phyloP scores from a whole-genome alignment of 2,329 filamentous ascomycete genomes.

The Periglandula ipomoeae region DNA sequence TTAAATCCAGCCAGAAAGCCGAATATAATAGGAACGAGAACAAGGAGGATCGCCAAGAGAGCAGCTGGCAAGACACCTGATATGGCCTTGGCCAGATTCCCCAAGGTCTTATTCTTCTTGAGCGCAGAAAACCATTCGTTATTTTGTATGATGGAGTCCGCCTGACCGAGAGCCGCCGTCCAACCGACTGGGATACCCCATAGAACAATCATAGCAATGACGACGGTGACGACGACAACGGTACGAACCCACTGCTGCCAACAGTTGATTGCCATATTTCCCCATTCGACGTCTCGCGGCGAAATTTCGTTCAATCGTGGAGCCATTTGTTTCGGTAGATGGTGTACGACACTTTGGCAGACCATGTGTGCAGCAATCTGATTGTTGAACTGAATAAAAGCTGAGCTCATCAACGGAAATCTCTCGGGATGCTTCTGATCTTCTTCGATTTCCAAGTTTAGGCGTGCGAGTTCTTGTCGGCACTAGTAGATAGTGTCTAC shows the following conservation, averaged over 20 bases:
- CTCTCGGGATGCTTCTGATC: constrained; percentile 80
- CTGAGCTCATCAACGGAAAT: constrained; percentile 89
- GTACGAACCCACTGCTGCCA: constrained; percentile 79
- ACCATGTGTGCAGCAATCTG: constrained; percentile 98
- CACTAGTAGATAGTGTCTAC: constrained; percentile 94
- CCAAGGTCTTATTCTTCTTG: constrained; percentile 44
- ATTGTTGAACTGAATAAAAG: constrained; percentile 97
- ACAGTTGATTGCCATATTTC: constrained; percentile 94
- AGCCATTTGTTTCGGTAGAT: constrained; percentile 87
- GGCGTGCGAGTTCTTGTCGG: constrained; percentile 71
- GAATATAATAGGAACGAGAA: constrained; percentile 74
- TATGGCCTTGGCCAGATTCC: constrained; percentile 54
- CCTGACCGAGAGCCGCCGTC: constrained; percentile 72
- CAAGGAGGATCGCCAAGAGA: constrained; percentile 66
- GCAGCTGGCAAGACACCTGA: constrained; percentile 80
- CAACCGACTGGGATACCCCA: constrained; percentile 90
- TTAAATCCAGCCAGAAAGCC: constrained; percentile 62
- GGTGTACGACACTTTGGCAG: constrained; percentile 83
- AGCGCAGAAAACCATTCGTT: constrained; percentile 67
- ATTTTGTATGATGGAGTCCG: constrained; percentile 57
- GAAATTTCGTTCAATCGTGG: constrained; percentile 90
- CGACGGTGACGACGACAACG: constrained; percentile 52
- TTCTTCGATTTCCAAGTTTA: constrained; percentile 86
- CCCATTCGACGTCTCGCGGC: constrained; percentile 88
- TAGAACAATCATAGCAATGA: constrained; percentile 69